phyloP scores from a whole-genome alignment of 306 rosid genomes.

The Castanea sativa region DNA sequence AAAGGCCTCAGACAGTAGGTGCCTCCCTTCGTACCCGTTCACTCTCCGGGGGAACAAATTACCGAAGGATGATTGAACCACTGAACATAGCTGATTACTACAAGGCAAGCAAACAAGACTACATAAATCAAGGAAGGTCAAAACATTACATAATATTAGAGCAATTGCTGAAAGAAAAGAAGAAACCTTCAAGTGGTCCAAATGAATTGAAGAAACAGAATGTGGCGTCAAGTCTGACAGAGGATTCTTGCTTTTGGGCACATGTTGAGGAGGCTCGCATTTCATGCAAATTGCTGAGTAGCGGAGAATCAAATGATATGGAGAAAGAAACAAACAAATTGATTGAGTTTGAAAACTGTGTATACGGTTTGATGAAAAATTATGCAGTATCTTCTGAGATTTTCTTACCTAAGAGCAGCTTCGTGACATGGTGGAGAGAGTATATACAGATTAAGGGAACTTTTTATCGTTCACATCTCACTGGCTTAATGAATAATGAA shows the following conservation, averaged over 20 bases:
- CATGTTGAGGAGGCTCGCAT: conserved; percentile 61
- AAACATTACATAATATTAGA: conserved; percentile 40
- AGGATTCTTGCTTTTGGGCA: conserved; percentile 80
- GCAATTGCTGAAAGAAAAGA: conserved; percentile 23
- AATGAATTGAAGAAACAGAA: background rate
- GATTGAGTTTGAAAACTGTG: conserved; percentile 41
- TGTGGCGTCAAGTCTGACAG: conserved; percentile 36
- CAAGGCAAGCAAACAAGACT: background rate
- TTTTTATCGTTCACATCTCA: conserved; percentile 41
- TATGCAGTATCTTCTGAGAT: conserved; percentile 61
- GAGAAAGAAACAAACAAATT: conserved; percentile 15
- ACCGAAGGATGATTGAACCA: conserved; percentile 72
- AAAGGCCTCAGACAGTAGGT: conserved; percentile 47
- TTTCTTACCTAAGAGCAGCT: conserved; percentile 48
- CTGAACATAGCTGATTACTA: conserved; percentile 54
- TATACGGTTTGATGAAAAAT: conserved; percentile 30
- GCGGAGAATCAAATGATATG: background rate
- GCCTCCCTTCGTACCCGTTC: conserved; percentile 24
- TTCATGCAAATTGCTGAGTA: conserved; percentile 17
- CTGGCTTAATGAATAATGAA: conserved; percentile 27
- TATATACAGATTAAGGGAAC: too few relatives aligned
- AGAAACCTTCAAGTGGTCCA: background rate
- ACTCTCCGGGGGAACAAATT: conserved; percentile 48
- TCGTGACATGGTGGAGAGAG: too few relatives aligned
- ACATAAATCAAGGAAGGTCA: conserved; percentile 23